These are phyloP conservation scores for Coniochaeta hoffmannii DNA, from an alignment of 2,329 filamentous ascomycete species.

Conservation along the genomic window DNA sequence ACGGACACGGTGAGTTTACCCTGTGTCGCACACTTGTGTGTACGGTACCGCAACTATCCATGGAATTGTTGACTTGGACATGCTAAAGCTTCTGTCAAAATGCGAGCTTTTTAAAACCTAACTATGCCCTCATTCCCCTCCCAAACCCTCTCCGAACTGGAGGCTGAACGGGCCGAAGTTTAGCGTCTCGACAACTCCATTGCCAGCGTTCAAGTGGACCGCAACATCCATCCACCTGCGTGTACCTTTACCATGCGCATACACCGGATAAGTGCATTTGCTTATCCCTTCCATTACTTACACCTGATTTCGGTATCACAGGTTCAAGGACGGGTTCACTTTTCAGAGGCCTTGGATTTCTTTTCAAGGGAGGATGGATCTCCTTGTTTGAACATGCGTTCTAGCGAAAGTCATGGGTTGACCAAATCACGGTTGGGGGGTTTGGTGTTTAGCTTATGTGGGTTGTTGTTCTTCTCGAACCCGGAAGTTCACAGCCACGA, in stretches of 20 bases:
- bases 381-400: too few relatives aligned
- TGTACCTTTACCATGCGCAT: too few relatives aligned
- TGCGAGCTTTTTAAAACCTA: not conserved
- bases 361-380: too few relatives aligned
- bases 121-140: too few relatives aligned
- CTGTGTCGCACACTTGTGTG: not conserved
- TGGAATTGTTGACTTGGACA: not conserved
- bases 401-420: too few relatives aligned
- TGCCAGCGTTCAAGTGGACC: not conserved
- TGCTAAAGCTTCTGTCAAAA: not conserved
- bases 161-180: not conserved
- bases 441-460: not conserved
- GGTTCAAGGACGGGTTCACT: not conserved
- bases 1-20: not conserved
- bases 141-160: too few relatives aligned
- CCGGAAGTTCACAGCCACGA: not conserved
- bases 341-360: not conserved
- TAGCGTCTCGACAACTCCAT: not conserved
- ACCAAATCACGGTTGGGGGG: too few relatives aligned
- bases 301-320: not conserved
- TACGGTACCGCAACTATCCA: not conserved
- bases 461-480: not conserved
- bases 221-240: too few relatives aligned
- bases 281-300: not conserved
- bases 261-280: too few relatives aligned